These are phyloP conservation scores for Pythium aquatile DNA, from an alignment of 352 stramenopile species.

Conservation along the genomic window DNA sequence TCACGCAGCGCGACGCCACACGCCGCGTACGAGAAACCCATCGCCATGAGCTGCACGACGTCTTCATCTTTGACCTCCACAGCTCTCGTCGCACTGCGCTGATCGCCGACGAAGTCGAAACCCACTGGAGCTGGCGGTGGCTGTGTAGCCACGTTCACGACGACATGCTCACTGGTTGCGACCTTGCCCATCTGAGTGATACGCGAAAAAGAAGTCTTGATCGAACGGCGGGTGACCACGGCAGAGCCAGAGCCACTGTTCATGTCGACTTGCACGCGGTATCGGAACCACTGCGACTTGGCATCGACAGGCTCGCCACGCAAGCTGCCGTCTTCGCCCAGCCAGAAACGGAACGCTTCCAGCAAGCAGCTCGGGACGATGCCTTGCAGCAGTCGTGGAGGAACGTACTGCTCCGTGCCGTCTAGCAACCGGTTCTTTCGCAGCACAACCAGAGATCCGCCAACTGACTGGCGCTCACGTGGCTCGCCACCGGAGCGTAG, in stretches of 20 bases:
- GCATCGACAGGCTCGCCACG: constrained; percentile 90
- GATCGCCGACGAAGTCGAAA: constrained; percentile 13
- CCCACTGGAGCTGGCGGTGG: constrained; percentile 46
- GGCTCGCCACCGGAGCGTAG: constrained; percentile 66
- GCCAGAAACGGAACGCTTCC: constrained; percentile 97
- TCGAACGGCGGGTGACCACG: constrained; percentile 60
- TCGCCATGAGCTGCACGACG: constrained; percentile 85
- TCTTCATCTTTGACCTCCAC: constrained; percentile 71
- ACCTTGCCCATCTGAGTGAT: constrained; percentile 37
- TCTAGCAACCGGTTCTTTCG: constrained; percentile 64
- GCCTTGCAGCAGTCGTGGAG: constrained; percentile 91
- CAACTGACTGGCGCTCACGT: constrained; percentile 53
- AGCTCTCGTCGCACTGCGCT: constrained; percentile 2
- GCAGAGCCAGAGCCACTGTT: constrained; percentile 30
- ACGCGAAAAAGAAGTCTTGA: constrained; percentile 64
- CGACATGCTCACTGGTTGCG: constrained; percentile 24
- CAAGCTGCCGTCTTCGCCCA: constrained; percentile 93
- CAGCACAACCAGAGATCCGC: constrained; percentile 90
- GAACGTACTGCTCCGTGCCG: constrained; percentile 87
- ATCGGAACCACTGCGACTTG: constrained; percentile 89
- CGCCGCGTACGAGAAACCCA: constrained; percentile 87
- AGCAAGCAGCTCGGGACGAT: constrained; percentile 93
- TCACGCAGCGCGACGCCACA: constrained; percentile 69
- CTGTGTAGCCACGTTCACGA: constrained; percentile 25
- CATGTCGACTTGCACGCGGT: constrained; percentile 78